phyloP scores from a whole-genome alignment of 177 flowering plant genomes.

The Vitis hybrid region DNA sequence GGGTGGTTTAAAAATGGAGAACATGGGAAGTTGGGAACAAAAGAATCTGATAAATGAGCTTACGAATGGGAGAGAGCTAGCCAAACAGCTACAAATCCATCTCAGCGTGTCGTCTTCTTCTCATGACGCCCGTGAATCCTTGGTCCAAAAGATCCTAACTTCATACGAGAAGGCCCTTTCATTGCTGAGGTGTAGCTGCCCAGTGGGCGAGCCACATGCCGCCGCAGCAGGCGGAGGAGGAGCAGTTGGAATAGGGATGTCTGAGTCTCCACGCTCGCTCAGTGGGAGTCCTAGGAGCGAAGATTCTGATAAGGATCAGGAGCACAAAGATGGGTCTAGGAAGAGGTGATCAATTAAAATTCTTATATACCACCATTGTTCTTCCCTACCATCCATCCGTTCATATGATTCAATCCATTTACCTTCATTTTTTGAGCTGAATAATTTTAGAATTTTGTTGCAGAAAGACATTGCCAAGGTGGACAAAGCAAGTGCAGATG shows the following conservation, averaged over 20 bases:
- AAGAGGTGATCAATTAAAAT: conserved; percentile 27
- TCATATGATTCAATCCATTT: too few species aligned
- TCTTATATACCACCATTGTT: background rate
- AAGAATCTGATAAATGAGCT: conserved; percentile 53
- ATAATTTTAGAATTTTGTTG: background rate
- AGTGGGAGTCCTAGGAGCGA: conserved; percentile 41
- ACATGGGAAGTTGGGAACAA: conserved; percentile 32
- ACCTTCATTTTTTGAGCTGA: background rate
- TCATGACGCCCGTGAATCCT: conserved; percentile 17
- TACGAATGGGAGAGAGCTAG: conserved; percentile 43
- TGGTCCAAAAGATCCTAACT: conserved; percentile 31
- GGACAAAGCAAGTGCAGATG: conserved; percentile 36
- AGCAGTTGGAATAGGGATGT: background rate
- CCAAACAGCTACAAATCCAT: conserved; percentile 45
- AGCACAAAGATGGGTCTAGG: conserved; percentile 19
- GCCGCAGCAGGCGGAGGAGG: background rate
- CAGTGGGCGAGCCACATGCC: background rate
- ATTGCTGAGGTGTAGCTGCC: conserved; percentile 14
- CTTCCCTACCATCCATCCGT: background rate
- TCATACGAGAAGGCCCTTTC: conserved; percentile 40
- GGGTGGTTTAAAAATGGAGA: conserved; percentile 33
- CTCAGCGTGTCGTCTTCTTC: conserved; percentile 32
- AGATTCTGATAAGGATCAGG: conserved; percentile 40
- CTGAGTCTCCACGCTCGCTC: conserved; percentile 32
- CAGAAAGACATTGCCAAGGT: conserved; percentile 33